Evolutionary conservation across 768 basidiomycete species (phyloP).

Genomic region (Mycena alexandri): DNA sequence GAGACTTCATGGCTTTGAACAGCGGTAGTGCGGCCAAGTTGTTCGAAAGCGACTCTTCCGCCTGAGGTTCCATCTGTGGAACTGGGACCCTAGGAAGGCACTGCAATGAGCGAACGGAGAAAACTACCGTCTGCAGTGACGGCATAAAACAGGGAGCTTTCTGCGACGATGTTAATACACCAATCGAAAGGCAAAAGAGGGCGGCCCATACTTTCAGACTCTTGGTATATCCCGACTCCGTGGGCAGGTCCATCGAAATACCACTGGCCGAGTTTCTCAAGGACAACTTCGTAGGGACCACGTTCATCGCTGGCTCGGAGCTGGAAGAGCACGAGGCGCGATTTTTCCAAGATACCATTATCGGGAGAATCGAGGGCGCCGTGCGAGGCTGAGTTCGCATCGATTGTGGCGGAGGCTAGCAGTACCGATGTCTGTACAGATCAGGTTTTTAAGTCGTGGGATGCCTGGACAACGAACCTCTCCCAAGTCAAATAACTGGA

Average conservation of each 20-base stretch:
- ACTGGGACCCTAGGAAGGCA: slow-evolving; percentile 45
- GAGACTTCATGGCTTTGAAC: slow-evolving; percentile 69
- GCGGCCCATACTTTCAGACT: slow-evolving; percentile 58
- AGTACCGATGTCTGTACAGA: slow-evolving; percentile 54
- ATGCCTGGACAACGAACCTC: slow-evolving; percentile 50
- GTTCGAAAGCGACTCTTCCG: slow-evolving; percentile 44
- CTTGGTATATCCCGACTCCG: slow-evolving; percentile 60
- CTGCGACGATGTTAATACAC: slow-evolving; percentile 42
- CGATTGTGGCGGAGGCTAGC: slow-evolving; percentile 60
- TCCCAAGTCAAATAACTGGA: slow-evolving; percentile 52
- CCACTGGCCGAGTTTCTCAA: slow-evolving; percentile 69
- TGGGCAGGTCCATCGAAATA: slow-evolving; percentile 60
- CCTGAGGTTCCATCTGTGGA: slow-evolving; percentile 40
- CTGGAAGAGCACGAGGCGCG: slow-evolving; percentile 57
- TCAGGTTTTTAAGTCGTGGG: no score
- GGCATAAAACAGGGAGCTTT: slow-evolving; percentile 54
- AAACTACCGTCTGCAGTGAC: slow-evolving; percentile 57
- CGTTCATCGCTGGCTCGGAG: slow-evolving; percentile 45
- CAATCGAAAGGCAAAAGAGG: not conserved
- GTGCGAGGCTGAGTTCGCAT: slow-evolving; percentile 49
- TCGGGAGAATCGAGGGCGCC: slow-evolving; percentile 49
- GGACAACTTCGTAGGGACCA: slow-evolving; percentile 49
- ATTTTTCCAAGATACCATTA: slow-evolving; percentile 50
- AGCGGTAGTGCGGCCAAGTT: slow-evolving; percentile 52
- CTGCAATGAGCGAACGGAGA: slow-evolving; percentile 58